A percentile compares a stretch with the other conserved stretches of the same genome.
Conservation (phyloP, 495 filamentous ascomycete genomes). For the Pseudoneurospora amorphoporcata region DNA sequence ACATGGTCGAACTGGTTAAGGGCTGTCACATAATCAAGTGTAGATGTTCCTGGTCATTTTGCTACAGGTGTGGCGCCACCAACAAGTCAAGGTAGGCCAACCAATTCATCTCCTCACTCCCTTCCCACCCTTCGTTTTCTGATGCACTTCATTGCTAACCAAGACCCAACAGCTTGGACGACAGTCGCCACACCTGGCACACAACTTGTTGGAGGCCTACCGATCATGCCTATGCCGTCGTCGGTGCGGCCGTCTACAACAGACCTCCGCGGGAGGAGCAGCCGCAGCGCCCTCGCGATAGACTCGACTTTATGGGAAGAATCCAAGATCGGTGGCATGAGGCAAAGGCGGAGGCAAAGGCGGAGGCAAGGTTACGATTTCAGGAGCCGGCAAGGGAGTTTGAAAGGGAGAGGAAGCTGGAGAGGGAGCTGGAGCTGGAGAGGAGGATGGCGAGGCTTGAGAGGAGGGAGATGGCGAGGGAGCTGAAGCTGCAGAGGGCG, state of each 20-base stretch:
- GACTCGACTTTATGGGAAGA: background rate
- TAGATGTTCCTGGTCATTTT: constrained; percentile 2
- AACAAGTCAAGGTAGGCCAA: background rate
- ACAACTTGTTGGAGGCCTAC: background rate
- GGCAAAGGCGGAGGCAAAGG: background rate
- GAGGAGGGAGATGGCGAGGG: background rate
- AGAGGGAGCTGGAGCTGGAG: background rate
- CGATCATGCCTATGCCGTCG: background rate
- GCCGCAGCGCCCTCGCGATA: background rate
- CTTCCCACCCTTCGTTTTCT: background rate
- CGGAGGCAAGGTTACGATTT: no score
- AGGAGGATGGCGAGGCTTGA: no score
- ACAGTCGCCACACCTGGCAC: background rate
- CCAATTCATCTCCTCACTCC: background rate
- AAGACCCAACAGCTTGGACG: background rate
- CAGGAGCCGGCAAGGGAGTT: no score
- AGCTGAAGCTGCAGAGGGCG: background rate
- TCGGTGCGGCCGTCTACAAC: background rate
- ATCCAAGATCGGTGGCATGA: background rate
- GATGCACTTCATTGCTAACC: background rate
- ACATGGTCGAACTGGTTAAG: background rate
- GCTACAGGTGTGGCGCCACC: background rate
- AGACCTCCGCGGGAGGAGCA: background rate
- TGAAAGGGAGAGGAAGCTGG: background rate
- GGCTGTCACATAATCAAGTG: constrained; percentile 2